phyloP scores from a whole-genome alignment of 306 rosid species.

The Alnus glutinosa region DNA sequence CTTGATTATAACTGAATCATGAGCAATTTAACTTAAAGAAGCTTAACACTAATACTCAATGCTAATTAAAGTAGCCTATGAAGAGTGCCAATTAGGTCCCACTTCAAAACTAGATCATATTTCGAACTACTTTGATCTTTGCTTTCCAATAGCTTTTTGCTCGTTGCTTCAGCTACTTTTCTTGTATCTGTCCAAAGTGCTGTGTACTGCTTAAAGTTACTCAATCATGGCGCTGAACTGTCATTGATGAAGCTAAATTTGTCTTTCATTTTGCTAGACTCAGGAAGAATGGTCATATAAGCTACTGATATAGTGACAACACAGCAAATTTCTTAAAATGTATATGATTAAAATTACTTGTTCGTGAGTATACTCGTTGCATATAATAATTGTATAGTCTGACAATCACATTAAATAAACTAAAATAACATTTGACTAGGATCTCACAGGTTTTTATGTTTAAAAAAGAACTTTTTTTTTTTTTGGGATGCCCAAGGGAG shows the following conservation, averaged over 20 bases:
- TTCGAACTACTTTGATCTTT: neutral
- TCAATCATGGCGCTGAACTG: neutral
- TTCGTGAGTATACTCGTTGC: neutral
- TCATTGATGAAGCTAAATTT: neutral
- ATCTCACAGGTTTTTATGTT: conserved; percentile 3
- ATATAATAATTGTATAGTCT: neutral
- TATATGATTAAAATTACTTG: neutral
- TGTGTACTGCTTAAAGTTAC: neutral
- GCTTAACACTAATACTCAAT: neutral
- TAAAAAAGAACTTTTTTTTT: neutral
- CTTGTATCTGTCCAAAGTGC: neutral
- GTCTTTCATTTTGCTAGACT: neutral
- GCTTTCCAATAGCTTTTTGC: neutral
- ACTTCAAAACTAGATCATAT: neutral
- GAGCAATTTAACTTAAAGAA: neutral
- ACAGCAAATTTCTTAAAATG: neutral
- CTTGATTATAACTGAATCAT: no score
- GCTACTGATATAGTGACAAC: neutral
- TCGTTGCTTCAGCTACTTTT: neutral
- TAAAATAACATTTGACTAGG: neutral
- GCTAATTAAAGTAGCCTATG: neutral
- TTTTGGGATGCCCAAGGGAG: neutral
- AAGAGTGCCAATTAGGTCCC: neutral
- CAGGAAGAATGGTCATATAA: neutral
- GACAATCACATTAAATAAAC: neutral